Base-by-base conservation (phyloP, 257 asterid species). In the Solanum pennellii region DNA sequence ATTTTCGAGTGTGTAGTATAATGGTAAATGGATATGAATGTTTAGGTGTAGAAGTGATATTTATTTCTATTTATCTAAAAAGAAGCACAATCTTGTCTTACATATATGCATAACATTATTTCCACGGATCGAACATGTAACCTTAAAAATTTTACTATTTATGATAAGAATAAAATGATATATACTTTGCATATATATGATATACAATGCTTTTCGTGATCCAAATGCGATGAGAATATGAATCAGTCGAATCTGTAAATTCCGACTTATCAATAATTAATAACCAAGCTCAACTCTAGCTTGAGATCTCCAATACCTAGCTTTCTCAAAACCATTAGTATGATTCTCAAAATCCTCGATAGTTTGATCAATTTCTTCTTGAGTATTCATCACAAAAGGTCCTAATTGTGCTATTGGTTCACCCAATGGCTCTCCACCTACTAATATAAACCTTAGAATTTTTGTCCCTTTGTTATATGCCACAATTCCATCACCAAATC, bases 321-420 rank as follows among this genome's bases (percentile, higher is more conserved):
- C 99, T 75, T 93, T 95, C 93, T 96, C 98, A 90, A 96, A 96
- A 21, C 99, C 99, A 90, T 96, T 96, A 12, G 85, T 87, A 83
- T 39, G 94, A 27, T 90, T 93, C 90, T 96, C 98, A 88, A 83
- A 94, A 88, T 95, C 98, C 83, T 93, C 92, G 73, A 95, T 92
- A 18, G 99, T 92, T 85, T 92, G 96, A 12, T 97, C 97, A 29
- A 97, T 91, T 87, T 97, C 92, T 20, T 92, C 94, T 83, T 94
- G 96, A 7, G 88, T 94, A 84, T 97, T 95, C 98, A 95, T 95
- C 88, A 97, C 99, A 90, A 97, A 94, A 1, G 99, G 99, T 5
- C 98, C 99, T 80, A 91, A 92, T 85, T 94, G 99, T 80, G 89
- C 95, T 5, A 97, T 95, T 0, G 99, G 94, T 88, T 97, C 98